These are phyloP conservation scores for Cladosporium velox DNA, from an alignment of 2,329 filamentous ascomycete genomes.

Conservation along the genomic window DNA sequence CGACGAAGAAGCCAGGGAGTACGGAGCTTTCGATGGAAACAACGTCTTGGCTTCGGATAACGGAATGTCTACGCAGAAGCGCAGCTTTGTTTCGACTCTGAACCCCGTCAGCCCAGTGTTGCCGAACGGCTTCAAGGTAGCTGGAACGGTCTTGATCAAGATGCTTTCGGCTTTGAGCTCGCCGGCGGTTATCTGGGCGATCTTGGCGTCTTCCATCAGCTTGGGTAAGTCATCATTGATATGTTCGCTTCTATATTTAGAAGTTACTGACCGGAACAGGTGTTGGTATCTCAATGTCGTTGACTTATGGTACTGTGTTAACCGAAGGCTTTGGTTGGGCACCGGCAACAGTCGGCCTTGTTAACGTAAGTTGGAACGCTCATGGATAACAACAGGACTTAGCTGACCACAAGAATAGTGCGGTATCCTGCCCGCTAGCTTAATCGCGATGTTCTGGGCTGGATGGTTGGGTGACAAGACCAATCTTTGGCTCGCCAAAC, in stretches of 20 bases:
- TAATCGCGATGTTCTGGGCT: conserved; percentile 32
- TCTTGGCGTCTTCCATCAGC: conserved; percentile 41
- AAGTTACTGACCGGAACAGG: neutral
- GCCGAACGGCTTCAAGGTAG: conserved; percentile 24
- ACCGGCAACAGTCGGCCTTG: conserved; percentile 28
- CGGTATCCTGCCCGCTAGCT: conserved; percentile 29
- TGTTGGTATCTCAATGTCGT: conserved; percentile 39
- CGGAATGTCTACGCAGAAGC: neutral
- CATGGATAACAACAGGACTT: neutral
- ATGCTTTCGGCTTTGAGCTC: conserved; percentile 41
- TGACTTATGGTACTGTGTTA: conserved; percentile 44
- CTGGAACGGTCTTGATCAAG: conserved; percentile 30
- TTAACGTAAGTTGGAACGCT: conserved; percentile 24
- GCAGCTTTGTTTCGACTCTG: conserved; percentile 23
- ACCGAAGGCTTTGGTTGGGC: conserved; percentile 39
- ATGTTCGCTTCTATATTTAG: neutral
- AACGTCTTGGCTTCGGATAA: neutral
- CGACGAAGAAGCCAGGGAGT: conserved; percentile 35
- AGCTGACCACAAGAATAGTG: neutral
- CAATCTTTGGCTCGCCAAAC: conserved; percentile 36
- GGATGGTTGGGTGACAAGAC: conserved; percentile 32
- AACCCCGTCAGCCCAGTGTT: conserved; percentile 23
- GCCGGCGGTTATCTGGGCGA: conserved; percentile 43
- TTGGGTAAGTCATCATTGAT: conserved; percentile 35
- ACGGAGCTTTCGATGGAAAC: neutral